Evolutionary conservation across 805 yeast species (phyloP), one percentile per base, ranked within the genome.

Genomic region (Pichia heedii): DNA sequence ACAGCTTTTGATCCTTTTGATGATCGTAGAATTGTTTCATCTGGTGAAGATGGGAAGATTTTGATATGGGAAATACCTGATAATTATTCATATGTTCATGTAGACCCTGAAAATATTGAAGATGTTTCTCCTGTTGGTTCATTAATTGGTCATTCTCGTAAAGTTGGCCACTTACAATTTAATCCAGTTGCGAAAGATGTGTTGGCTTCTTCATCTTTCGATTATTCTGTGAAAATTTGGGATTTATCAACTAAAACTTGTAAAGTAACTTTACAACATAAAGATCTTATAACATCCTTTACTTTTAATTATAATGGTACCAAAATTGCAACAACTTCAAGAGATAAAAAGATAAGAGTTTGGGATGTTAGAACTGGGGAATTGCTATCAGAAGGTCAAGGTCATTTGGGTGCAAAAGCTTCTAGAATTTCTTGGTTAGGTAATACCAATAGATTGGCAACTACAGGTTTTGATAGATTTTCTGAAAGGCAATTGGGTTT

Each of bases 1-100:
- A 90, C 97, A 0, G 95, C 85, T 45, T 93, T 90, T 71, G 84
- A 88, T 64, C 98, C 98, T 2, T 93, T 89, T 61, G 76, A 90
- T 60, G 80, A 79, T 46, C 70, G 73, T 51, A 73, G 78, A 54
- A 64, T 89, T 42, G 94, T 80, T 4, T 83, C 95, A 40, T 80
- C 84, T 37, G 81, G 94, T 24, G 94, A 84, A 57, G 84, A 80
- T 58, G 82, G 87, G 4, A 81, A 79, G 56, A 79, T 93, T 50
- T 79, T 82, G 42, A 59, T 93, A 37, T 93, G 97, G 96, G 76
- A 77, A 46, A 82, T 93, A 38, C 98, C 98, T 0, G 76, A 77
- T 39, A 80, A 77, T 53, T 93, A 77, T 66, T 76, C 90, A 1
- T 80, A 84, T 62, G 79, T 71, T 54, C 69, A 75, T 49, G 76